Evolutionary conservation across 2,329 filamentous ascomycete species (phyloP), one percentile per base, ranked within the genome.

Genomic region (Hymenoscyphus fraxineus): DNA sequence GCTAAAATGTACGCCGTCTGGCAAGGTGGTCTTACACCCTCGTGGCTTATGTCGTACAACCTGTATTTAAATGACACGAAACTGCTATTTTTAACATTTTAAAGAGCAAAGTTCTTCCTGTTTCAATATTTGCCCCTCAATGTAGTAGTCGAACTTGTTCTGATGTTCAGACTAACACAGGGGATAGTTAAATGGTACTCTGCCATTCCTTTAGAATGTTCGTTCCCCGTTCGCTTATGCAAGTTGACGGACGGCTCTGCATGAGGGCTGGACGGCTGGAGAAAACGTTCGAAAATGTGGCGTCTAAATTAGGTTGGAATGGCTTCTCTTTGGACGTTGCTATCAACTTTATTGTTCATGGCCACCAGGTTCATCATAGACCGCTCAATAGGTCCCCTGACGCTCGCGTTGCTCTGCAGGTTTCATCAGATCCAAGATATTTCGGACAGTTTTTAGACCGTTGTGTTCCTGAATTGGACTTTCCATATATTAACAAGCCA

Each of bases 51-150:
- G 47, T 41, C 9, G 47, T 61, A 35, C 32, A 47, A 61, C 47
- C 47, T 51, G 60, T 47, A 47, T 55, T 31, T 27, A 56, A 40
- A 19, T 40, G 15, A 38, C 60, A 61, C 44, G 51, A 54, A 19
- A 56, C 27, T 57, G 51, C 60, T 61, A 61, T 61, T 61, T 61
- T 56, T 61, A 61, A 56, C 31, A 56, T 38, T 40, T 55, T 38
- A 61, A 22, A 56, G 31, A 27, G 32, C 44, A 55, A n/a, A 51
- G 32, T 51, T 38, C 38, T 16, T 41, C 39, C 27, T 27, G 27
- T 51, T 47, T 54, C 44, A 54, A 32, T 60, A 40, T 58, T 58
- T 39, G 4, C 32, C n/a, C 19, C 56, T 58, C n/a, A 12, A 27
- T 19, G n/a, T 41, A 16, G 19, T 41, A 35, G 16, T 27, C 41